Evolutionary conservation across 805 yeast genomes (phyloP), one percentile per base, ranked within the genome.

Genomic region (Metschnikowia chrysomelidarum): DNA sequence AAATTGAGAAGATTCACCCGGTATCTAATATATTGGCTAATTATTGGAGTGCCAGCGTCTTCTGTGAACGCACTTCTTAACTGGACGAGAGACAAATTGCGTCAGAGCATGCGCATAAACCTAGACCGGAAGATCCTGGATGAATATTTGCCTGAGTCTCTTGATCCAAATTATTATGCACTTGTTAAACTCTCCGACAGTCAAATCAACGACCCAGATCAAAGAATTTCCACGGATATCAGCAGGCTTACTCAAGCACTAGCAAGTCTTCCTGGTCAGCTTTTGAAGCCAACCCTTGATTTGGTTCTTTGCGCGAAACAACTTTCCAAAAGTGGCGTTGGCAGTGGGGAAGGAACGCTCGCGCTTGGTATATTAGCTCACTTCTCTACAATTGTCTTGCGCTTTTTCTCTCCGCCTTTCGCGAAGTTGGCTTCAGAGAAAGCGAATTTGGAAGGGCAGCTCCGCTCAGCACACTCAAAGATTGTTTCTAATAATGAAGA

Each of bases 331-430:
- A 71, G 62, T 34, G 84, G 82, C 14, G 85, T 81, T 34, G 78
- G 80, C 11, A 75, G 81, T 44, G 80, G 89, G 4, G 94, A 84
- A 58, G 89, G 89, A 5, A 82, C 87, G 0, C 56, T 89, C 30
- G 73, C 84, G 2, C 68, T 89, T 19, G 96, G 96, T 2, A 52
- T 86, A 30, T 67, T 89, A 35, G 87, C 94, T 3, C 93, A 87
- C 54, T 60, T 82, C 21, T 86, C 96, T 21, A 87, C 95, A 3
- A 69, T 79, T 18, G 64, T 83, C 24, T 64, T 89, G 48, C 73
- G 82, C 47, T 66, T 85, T 34, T 76, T 88, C 48, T 86, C 95
- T 3, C 98, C 98, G 13, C 93, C 93, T 31, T 89, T 89, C 54
- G 89, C 95, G 11, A 82, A 75, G 53, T 67, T 86, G 30, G 83